Conservation (phyloP, 1,284 basidiomycete genomes). For the Limonomyces culmigenus region DNA sequence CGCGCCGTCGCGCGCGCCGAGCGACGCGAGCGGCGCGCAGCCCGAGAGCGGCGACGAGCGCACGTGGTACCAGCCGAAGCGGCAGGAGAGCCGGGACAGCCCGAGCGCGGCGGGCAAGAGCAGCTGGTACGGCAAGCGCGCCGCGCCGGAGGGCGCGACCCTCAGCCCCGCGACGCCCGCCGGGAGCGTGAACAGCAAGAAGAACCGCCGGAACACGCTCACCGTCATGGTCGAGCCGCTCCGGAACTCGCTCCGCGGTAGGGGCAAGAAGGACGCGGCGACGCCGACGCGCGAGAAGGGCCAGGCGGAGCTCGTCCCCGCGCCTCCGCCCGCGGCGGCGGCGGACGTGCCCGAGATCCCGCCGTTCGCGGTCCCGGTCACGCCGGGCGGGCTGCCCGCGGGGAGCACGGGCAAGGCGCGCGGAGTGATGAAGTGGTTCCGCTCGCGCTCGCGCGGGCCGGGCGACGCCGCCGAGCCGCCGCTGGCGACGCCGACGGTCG, state of each 20-base stretch:
- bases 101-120: constrained; percentile 7
- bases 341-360: constrained; percentile 11
- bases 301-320: not conserved
- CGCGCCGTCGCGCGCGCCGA: constrained; percentile 8
- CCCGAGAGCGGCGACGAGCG: not conserved
- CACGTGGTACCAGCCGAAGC: not conserved
- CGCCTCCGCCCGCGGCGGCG: constrained; percentile 11
- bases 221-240: constrained; percentile 73
- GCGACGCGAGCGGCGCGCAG: constrained; percentile 12
- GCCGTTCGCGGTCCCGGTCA: constrained; percentile 10
- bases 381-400: constrained; percentile 42
- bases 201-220: constrained; percentile 57
- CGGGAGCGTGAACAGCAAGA: constrained; percentile 29
- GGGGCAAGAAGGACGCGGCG: constrained; percentile 9
- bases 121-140: constrained; percentile 12
- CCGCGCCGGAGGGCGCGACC: constrained; percentile 15
- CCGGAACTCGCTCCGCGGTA: constrained; percentile 30
- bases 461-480: constrained; percentile 16
- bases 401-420: constrained; percentile 59
- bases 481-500: constrained; percentile 1
- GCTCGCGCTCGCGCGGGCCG: constrained; percentile 31
- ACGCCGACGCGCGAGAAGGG: constrained; percentile 13
- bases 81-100: constrained; percentile 3
- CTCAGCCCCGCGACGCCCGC: no score
- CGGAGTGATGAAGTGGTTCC: constrained; percentile 73